A percentile compares a stretch with the other conserved stretches of the same genome.
Evolutionary conservation across 2,329 filamentous ascomycete species (phyloP).

Genomic region (Metarhizium brunneum): DNA sequence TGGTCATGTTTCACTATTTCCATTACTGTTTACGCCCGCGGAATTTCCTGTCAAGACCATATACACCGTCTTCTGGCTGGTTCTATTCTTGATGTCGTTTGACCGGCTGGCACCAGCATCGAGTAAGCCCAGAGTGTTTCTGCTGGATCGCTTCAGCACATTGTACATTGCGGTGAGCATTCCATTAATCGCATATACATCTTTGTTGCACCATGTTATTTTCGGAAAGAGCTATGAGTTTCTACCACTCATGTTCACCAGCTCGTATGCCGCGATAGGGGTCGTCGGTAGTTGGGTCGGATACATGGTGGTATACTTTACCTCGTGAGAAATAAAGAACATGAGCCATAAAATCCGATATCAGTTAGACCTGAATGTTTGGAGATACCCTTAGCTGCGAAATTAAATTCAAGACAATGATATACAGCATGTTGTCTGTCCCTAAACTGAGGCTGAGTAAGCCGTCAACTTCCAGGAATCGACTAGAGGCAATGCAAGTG

Average conservation of each 20-base stretch:
- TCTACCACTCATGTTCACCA: conserved; percentile 92
- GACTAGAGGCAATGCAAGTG: neutral
- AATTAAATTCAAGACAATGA: too few species aligned
- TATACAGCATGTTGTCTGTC: too few species aligned
- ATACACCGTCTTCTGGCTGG: conserved; percentile 88
- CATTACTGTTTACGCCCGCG: conserved; percentile 79
- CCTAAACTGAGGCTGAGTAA: neutral
- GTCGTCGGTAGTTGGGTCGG: conserved; percentile 93
- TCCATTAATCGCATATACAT: conserved; percentile 82
- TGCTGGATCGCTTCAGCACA: conserved; percentile 84
- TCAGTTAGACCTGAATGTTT: too few species aligned
- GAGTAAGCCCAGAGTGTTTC: conserved; percentile 68
- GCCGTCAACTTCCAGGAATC: neutral
- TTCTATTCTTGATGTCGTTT: conserved; percentile 77
- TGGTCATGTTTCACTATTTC: conserved; percentile 91
- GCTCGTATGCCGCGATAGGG: conserved; percentile 88
- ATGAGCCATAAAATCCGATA: too few species aligned
- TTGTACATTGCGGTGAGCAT: conserved; percentile 86
- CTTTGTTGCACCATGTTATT: conserved; percentile 69
- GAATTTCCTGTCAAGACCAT: conserved; percentile 92
- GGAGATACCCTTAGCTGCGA: too few species aligned
- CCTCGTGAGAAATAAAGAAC: conserved; percentile 26
- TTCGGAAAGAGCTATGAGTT: conserved; percentile 84
- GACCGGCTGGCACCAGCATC: conserved; percentile 82
- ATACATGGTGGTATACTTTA: conserved; percentile 87